Conservation (phyloP, 768 basidiomycete species). For the Tylopilus vinaceipallidus region DNA sequence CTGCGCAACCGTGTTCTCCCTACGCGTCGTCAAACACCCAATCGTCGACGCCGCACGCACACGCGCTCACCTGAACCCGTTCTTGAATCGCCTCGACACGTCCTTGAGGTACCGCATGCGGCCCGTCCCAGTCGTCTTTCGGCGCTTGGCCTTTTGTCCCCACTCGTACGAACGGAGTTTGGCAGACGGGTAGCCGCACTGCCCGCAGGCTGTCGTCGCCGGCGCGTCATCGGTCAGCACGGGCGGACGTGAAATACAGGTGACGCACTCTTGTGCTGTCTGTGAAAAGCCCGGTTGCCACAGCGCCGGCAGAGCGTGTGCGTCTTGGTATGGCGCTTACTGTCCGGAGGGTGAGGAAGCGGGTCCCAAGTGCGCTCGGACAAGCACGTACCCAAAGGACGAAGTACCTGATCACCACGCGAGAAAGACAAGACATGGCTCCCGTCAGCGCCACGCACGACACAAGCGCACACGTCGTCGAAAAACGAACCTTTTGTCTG, state of each 20-base stretch:
- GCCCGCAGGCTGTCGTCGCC: conserved; percentile 71
- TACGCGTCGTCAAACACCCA: conserved; percentile 26
- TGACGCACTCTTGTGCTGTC: conserved; percentile 91
- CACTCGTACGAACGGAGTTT: conserved; percentile 96
- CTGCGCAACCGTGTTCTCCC: conserved; percentile 90
- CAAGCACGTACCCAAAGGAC: conserved; percentile 79
- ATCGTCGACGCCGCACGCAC: neutral
- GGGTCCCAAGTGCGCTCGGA: neutral
- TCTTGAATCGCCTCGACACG: conserved; percentile 96
- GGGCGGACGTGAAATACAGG: too few relatives aligned
- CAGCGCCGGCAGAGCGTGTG: conserved; percentile 98
- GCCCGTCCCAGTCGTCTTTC: conserved; percentile 99
- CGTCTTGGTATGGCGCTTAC: conserved; percentile 96
- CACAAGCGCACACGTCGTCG: neutral
- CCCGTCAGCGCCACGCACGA: conserved; percentile 13
- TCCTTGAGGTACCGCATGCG: conserved; percentile 92
- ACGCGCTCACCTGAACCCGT: conserved; percentile 78
- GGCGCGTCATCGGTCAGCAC: neutral
- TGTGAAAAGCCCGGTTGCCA: conserved; percentile 94
- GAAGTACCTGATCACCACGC: conserved; percentile 76
- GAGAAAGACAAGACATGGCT: neutral
- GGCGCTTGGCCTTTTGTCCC: conserved; percentile 98
- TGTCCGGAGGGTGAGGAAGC: conserved; percentile 24
- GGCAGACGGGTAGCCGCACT: conserved; percentile 95
- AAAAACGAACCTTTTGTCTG: conserved; percentile 83